phyloP scores from a whole-genome alignment of 257 asterid species.

The Agastache rugosa region DNA sequence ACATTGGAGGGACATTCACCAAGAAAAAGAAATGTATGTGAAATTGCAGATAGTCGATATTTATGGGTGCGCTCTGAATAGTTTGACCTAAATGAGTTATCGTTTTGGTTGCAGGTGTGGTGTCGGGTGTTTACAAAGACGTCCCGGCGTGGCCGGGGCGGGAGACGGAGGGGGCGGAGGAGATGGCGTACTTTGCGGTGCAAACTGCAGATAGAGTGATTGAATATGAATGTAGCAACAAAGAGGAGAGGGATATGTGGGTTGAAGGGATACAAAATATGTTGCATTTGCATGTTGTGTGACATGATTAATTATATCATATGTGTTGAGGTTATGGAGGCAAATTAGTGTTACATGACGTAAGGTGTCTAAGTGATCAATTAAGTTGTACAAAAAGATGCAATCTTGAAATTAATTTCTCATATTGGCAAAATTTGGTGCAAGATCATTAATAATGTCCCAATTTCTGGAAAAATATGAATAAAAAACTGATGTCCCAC shows the following conservation, averaged over 20 bases:
- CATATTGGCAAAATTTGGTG: background rate
- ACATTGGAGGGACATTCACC: constrained; percentile 89
- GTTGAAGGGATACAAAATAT: constrained; percentile 76
- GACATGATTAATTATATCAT: constrained; percentile 26
- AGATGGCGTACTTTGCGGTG: constrained; percentile 74
- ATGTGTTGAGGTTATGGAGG: background rate
- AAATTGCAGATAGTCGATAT: background rate
- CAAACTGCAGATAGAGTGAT: constrained; percentile 77
- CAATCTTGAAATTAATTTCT: background rate
- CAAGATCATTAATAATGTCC: background rate
- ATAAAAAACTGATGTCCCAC: too few relatives aligned
- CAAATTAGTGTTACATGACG: background rate
- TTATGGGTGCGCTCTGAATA: background rate
- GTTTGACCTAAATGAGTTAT: background rate
- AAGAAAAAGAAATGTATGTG: constrained; percentile 86
- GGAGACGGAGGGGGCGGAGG: constrained; percentile 53
- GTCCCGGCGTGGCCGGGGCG: constrained; percentile 80
- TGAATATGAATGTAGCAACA: constrained; percentile 79
- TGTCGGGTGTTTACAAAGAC: constrained; percentile 61
- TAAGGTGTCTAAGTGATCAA: background rate
- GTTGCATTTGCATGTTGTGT: constrained; percentile 60
- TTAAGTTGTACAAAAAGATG: background rate
- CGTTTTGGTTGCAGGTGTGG: constrained; percentile 48
- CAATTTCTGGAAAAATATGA: too few relatives aligned
- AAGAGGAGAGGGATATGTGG: constrained; percentile 76